phyloP scores from a whole-genome alignment of 1,139 yeast genomes.

The Yamadazyma spencermartinsiae region DNA sequence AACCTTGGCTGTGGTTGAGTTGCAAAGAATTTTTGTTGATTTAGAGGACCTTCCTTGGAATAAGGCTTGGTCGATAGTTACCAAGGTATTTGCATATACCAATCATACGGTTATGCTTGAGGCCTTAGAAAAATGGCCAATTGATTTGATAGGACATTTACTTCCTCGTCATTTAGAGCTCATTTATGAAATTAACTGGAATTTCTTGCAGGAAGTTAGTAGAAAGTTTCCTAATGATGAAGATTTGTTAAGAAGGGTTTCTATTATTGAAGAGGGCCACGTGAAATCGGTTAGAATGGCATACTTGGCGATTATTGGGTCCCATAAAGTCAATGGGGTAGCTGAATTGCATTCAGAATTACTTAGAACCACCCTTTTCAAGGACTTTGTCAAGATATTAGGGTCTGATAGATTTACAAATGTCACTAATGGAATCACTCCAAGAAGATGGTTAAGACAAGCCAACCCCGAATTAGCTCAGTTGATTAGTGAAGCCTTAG shows the following conservation, averaged over 20 bases:
- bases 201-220: conserved; percentile 76
- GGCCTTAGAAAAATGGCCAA: conserved; percentile 96
- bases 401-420: conserved; percentile 85
- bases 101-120: conserved; percentile 95
- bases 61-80: conserved; percentile 83
- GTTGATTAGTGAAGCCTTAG: conserved; percentile 70
- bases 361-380: conserved; percentile 84
- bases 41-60: conserved; percentile 80
- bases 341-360: conserved; percentile 94
- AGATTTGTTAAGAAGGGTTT: conserved; percentile 67
- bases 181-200: conserved; percentile 81
- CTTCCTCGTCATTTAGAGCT: conserved; percentile 92
- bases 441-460: conserved; percentile 94
- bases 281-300: conserved; percentile 94
- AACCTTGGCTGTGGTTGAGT: conserved; percentile 85
- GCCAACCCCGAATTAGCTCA: conserved; percentile 81
- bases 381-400: conserved; percentile 80
- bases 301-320: conserved; percentile 83
- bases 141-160: conserved; percentile 70
- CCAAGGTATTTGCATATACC: conserved; percentile 83
- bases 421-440: conserved; percentile 94
- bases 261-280: conserved; percentile 78
- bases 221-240: conserved; percentile 70
- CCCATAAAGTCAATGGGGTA: conserved; percentile 93
- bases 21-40: conserved; percentile 84